phyloP scores from a whole-genome alignment of 306 rosid species.

The Trifolium repens region DNA sequence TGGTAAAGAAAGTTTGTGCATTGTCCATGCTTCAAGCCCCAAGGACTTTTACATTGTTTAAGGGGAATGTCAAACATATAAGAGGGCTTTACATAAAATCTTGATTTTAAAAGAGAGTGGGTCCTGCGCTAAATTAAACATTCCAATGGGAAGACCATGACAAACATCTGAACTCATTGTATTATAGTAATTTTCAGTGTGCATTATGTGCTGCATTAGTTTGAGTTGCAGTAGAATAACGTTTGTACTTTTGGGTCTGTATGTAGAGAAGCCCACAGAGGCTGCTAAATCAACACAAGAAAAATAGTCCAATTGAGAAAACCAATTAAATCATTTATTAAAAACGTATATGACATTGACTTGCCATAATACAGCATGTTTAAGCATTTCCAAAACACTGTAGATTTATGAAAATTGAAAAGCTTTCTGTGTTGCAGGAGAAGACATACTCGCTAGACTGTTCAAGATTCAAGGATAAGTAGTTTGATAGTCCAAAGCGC shows the following conservation, averaged over 20 bases:
- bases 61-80: background rate
- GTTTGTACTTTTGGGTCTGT: background rate
- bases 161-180: background rate
- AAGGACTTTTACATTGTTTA: background rate
- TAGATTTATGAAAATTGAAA: constrained; percentile 35
- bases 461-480: constrained; percentile 69
- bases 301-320: background rate
- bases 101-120: constrained; percentile 4
- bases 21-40: background rate
- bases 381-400: constrained; percentile 24
- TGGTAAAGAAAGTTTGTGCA: background rate
- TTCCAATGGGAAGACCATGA: background rate
- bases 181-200: background rate
- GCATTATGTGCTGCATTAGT: background rate
- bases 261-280: background rate
- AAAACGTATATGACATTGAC: constrained; percentile 12
- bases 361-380: constrained; percentile 1
- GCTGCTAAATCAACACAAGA: constrained; percentile 13
- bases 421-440: constrained; percentile 33
- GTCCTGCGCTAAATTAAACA: constrained; percentile 15
- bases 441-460: constrained; percentile 72
- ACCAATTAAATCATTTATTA: constrained; percentile 25
- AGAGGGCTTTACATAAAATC: background rate
- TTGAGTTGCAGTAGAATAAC: background rate
- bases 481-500: constrained; percentile 80